Percentiles rank a stretch among this genome's conserved stretches.
phyloP scores from a whole-genome alignment of 73 alveolate species.

The Blepharisma japonicum region DNA sequence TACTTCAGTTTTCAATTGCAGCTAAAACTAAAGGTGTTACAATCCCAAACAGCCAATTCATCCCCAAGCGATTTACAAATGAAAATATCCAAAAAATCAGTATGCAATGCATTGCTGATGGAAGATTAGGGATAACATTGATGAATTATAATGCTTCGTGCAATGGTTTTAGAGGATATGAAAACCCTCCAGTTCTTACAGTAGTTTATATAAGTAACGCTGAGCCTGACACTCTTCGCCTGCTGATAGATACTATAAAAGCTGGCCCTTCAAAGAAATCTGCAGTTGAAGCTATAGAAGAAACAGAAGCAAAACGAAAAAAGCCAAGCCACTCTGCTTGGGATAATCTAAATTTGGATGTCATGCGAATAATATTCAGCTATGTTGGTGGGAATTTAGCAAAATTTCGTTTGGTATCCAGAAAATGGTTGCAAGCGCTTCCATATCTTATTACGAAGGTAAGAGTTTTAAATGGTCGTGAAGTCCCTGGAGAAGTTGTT shows the following conservation, averaged over 20 bases:
- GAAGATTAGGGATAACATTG: neutral
- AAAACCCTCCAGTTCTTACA: neutral
- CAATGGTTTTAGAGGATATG: neutral
- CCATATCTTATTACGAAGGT: neutral
- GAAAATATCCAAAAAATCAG: neutral
- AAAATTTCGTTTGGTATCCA: neutral
- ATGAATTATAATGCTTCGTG: constrained; percentile 4
- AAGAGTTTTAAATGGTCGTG: neutral
- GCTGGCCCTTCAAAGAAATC: neutral
- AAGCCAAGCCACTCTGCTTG: neutral
- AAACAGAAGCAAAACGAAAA: constrained; percentile 6
- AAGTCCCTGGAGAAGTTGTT: neutral
- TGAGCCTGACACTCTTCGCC: neutral
- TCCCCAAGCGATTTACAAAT: constrained; percentile 6
- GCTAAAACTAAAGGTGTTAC: neutral
- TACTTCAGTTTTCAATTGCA: neutral
- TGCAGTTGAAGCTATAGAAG: neutral
- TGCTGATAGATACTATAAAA: neutral
- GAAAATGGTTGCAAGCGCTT: neutral
- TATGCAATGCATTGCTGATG: constrained; percentile 5
- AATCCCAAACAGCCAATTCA: neutral
- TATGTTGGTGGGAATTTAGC: constrained; percentile 20
- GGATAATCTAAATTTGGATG: constrained; percentile 6
- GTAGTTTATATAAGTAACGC: neutral
- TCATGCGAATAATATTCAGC: neutral